Base-by-base conservation (phyloP, 495 filamentous ascomycete species). In the Hypoxylon intermedium region DNA sequence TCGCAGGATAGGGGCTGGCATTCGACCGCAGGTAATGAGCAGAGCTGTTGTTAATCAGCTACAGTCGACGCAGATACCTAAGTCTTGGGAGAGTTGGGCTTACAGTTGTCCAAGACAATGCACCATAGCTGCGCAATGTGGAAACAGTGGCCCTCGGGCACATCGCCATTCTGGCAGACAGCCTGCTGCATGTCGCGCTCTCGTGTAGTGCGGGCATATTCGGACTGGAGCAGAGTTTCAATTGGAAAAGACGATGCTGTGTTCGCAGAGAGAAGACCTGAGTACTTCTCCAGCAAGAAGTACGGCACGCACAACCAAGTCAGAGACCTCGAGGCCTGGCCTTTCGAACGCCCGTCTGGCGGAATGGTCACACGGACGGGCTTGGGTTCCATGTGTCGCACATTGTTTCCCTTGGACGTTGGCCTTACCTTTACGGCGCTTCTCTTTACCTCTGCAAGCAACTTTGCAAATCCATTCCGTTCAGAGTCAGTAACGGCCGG, bases 51-150 rank as follows among this genome's bases (percentile, higher is more conserved):
- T 16, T 43, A 20, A n/a, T 53, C 36, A 58, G 53, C 15, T 12
- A n/a, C n/a, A n/a, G n/a, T n/a, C 1, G 2, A 30, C 16, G 18
- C n/a, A 20, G 6, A 28, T 16, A 13, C 2, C 2, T 16, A 13
- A 13, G 9, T 21, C 9, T 18, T n/a, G n/a, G 9, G 12, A 26
- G 12, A 9, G n/a, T 20, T 9, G 20, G n/a, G 34, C 67, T 41
- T 60, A 75, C 73, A 67, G 31, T 74, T 67, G 52, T 74, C 67
- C 4, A 77, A 34, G 5, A 75, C 53, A 13, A 76, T 44, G 52
- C 64, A 72, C 75, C 75, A 77, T 16, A 75, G 26, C 45, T 77
- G 75, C 9, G 74, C 49, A 24, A 77, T 64, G 44, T 77, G 72
- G 49, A 76, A 77, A 34, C 75, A 77, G n/a, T 56, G 19, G 9